Evolutionary conservation across 352 stramenopile genomes (phyloP), one percentile per base, ranked within the genome.

Genomic region (Globisporangium perplexum): DNA sequence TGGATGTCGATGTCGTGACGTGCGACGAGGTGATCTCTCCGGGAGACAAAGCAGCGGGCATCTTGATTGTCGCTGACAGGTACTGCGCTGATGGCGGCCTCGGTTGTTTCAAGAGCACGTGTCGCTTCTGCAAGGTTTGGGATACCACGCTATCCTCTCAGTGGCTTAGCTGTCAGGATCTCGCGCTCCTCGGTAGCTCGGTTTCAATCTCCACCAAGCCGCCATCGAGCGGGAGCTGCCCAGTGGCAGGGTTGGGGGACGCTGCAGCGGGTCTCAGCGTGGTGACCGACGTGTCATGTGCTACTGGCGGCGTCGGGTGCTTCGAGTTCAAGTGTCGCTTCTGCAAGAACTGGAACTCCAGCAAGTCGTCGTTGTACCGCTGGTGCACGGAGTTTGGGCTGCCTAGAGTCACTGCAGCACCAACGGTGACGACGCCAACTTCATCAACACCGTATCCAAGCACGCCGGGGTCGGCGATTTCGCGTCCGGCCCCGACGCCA

Each of bases 51-150:
- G 54, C 45, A 23, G 2, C 20, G 1, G 28, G 67, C 50, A n/a
- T 58, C 8, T 18, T 15, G 38, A 44, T 44, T 24, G 38, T 52
- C 2, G n/a, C 52, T 10, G 64, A 72, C 36, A 14, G 47, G 7
- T 30, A 47, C 6, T 75, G 63, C 33, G 20, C 15, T 20, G 22
- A 23, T 12, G 67, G 67, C 22, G 67, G 63, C 0, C 12, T 62
- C n/a, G 63, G 63, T 1, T 75, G 67, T 45, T 61, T 68, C 45
- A 43, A 51, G 17, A 53, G 64, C 3, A 33, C 36, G 0, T 75
- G 63, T n/a, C 67, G 63, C 10, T 46, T 60, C 36, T 75, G 67
- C 51, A 47, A 71, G 59, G 54, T 50, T 38, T 30, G 39, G 7
- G 50, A 44, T 14, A 57, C 38, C 3, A 1, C 24, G 1, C 17